phyloP scores from a whole-genome alignment of 164 flowering plant genomes.

The Platanus orientalis region DNA sequence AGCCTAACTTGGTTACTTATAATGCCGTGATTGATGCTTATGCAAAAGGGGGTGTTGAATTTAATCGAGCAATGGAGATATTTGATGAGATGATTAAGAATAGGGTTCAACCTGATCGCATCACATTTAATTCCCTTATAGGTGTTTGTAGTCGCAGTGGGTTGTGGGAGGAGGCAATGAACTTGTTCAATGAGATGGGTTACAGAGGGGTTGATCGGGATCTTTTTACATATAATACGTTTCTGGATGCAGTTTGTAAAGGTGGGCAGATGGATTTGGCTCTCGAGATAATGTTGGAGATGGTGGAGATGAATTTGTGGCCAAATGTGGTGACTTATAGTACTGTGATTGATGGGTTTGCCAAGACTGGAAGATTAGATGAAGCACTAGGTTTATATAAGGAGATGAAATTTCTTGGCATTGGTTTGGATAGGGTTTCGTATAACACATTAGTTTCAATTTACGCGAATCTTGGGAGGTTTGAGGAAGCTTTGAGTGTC shows the following conservation, averaged over 20 bases:
- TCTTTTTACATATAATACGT: slow-evolving; percentile 84
- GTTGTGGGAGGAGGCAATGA: slow-evolving; percentile 72
- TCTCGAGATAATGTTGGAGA: slow-evolving; percentile 69
- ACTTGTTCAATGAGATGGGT: slow-evolving; percentile 73
- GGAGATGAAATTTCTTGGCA: slow-evolving; percentile 72
- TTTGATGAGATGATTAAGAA: slow-evolving; percentile 74
- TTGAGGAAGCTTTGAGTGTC: slow-evolving; percentile 71
- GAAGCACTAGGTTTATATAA: slow-evolving; percentile 69
- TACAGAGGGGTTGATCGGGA: slow-evolving; percentile 72
- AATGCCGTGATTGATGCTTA: slow-evolving; percentile 97
- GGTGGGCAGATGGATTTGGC: slow-evolving; percentile 92
- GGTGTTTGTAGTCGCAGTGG: slow-evolving; percentile 90
- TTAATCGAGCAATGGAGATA: slow-evolving; percentile 43
- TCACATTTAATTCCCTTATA: slow-evolving; percentile 86
- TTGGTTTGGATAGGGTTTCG: slow-evolving; percentile 73
- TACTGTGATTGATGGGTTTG: slow-evolving; percentile 90
- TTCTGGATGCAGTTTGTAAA: slow-evolving; percentile 83
- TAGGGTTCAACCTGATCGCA: slow-evolving; percentile 84
- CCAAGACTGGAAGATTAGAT: slow-evolving; percentile 72
- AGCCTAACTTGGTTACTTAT: slow-evolving; percentile 87
- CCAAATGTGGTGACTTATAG: slow-evolving; percentile 97
- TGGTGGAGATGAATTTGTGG: slow-evolving; percentile 55
- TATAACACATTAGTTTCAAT: slow-evolving; percentile 79
- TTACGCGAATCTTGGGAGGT: slow-evolving; percentile 79
- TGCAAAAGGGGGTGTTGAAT: slow-evolving; percentile 90